phyloP scores from a whole-genome alignment of 441 rosid species.

The Syzygium syzygioides region DNA sequence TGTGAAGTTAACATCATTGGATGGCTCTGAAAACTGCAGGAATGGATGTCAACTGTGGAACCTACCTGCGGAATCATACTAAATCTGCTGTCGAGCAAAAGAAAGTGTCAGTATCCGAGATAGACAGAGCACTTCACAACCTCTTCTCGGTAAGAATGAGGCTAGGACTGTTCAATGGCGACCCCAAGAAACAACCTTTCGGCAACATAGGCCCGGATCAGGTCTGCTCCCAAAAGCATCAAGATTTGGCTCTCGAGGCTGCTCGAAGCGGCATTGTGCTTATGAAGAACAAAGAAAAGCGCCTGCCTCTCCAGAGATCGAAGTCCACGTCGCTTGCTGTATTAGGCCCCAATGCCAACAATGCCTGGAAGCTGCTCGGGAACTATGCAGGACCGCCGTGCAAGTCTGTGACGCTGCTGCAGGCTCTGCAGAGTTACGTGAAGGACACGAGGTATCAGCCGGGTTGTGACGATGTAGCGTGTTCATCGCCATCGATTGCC shows the following conservation, averaged over 20 bases:
- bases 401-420: conserved; percentile 42
- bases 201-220: conserved; percentile 52
- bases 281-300: not conserved
- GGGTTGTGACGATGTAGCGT: conserved; percentile 56
- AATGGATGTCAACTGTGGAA: conserved; percentile 72
- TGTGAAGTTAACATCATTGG: not conserved
- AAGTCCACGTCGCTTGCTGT: conserved; percentile 44
- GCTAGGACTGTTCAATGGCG: conserved; percentile 75
- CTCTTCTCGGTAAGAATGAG: conserved; percentile 75
- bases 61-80: conserved; percentile 53
- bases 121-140: conserved; percentile 67
- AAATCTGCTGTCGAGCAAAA: conserved; percentile 60
- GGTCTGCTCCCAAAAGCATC: conserved; percentile 65
- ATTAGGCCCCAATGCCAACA: conserved; percentile 73
- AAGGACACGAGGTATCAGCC: conserved; percentile 32
- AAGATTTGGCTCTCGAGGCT: conserved; percentile 69
- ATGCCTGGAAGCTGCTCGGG: conserved; percentile 38
- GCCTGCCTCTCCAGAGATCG: conserved; percentile 38
- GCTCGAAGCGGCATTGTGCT: conserved; percentile 83
- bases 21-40: conserved; percentile 25
- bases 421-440: conserved; percentile 47
- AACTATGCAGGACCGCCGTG: conserved; percentile 22
- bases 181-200: conserved; percentile 45
- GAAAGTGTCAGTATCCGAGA: conserved; percentile 44
- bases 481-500: conserved; percentile 37